phyloP scores from a whole-genome alignment of 2,329 filamentous ascomycete species.

The Sporothrix protearum region DNA sequence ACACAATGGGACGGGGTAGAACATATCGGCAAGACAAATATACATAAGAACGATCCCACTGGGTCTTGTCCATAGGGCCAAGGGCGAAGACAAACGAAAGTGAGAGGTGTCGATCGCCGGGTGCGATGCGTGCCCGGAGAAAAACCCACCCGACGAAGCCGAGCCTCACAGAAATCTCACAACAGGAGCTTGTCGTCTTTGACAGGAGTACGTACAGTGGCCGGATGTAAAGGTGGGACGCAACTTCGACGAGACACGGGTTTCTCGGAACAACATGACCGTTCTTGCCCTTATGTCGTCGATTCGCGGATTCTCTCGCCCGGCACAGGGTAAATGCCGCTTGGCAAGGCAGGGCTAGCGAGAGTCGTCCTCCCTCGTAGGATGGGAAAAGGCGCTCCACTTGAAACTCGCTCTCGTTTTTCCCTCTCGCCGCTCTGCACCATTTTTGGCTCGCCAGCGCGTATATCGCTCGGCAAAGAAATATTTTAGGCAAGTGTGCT shows the following conservation, averaged over 20 bases:
- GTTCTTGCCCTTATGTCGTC: not conserved
- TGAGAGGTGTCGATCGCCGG: not conserved
- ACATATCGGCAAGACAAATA: not conserved
- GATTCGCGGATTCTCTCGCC: not conserved
- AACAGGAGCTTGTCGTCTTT: not conserved
- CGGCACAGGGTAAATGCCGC: not conserved
- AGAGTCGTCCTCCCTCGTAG: not conserved
- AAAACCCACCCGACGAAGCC: constrained; percentile 14
- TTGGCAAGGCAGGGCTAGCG: constrained; percentile 1
- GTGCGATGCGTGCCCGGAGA: not conserved
- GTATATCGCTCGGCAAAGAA: not conserved
- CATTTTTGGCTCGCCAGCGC: not conserved
- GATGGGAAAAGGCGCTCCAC: constrained; percentile 13
- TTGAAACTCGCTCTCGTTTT: constrained; percentile 3
- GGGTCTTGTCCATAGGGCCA: not conserved
- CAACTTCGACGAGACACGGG: not conserved
- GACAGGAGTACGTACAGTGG: too few relatives aligned
- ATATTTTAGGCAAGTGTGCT: not conserved
- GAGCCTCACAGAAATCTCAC: not conserved
- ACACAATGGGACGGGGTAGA: not conserved
- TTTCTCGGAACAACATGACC: not conserved
- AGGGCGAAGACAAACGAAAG: not conserved
- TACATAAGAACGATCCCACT: not conserved
- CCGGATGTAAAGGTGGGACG: too few relatives aligned
- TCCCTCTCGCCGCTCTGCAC: not conserved